phyloP scores from a whole-genome alignment of 345 rosid genomes.

The Salix viminalis region DNA sequence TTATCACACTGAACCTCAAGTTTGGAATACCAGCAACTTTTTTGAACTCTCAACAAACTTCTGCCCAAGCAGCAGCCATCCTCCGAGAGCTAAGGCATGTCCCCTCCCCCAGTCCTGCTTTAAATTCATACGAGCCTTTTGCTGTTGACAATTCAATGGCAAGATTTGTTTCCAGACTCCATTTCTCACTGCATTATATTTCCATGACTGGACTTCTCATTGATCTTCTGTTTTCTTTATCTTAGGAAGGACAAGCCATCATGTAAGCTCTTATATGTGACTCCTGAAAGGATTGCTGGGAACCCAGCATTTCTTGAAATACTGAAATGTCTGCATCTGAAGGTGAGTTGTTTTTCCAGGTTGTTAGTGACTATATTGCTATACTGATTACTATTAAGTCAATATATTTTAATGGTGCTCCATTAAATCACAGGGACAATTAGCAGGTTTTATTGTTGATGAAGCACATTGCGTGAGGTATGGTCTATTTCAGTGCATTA shows the following conservation, averaged over 20 bases:
- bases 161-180: not conserved
- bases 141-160: not conserved
- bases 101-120: not conserved
- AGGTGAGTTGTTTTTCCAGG: constrained; percentile 37
- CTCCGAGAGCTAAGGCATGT: constrained; percentile 71
- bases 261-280: constrained; percentile 85
- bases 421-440: constrained; percentile 46
- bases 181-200: not conserved
- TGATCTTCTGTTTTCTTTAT: constrained; percentile 12
- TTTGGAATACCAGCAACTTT: constrained; percentile 81
- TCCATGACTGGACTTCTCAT: not conserved
- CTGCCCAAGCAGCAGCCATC: constrained; percentile 72
- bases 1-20: constrained; percentile 68
- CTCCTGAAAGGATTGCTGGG: constrained; percentile 86
- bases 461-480: constrained; percentile 97
- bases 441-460: constrained; percentile 82
- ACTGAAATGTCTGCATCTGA: constrained; percentile 53
- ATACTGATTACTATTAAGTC: not conserved
- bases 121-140: not conserved
- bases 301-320: constrained; percentile 55
- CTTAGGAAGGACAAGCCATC: constrained; percentile 68
- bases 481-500: not conserved
- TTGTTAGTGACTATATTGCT: not conserved
- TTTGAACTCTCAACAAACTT: constrained; percentile 82
- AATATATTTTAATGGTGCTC: constrained; percentile 3